Evolutionary conservation across 257 asterid genomes (phyloP).

Genomic region (Jacaranda mimosifolia): DNA sequence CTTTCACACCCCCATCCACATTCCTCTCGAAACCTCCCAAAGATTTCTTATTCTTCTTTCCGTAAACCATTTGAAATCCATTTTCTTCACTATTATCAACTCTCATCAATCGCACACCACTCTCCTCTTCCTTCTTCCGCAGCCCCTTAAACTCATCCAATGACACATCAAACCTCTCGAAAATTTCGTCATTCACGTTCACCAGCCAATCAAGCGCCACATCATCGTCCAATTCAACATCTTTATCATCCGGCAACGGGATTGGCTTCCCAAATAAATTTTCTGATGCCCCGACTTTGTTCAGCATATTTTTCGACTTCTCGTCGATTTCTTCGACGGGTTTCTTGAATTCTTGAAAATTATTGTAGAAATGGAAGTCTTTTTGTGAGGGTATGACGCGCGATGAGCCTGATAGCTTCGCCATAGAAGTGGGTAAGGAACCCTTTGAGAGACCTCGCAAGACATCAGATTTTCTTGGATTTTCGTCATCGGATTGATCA

Average conservation of each 20-base stretch:
- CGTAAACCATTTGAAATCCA: slow-evolving; percentile 80
- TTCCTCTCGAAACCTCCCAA: slow-evolving; percentile 38
- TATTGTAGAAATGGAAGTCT: slow-evolving; percentile 90
- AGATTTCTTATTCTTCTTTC: slow-evolving; percentile 71
- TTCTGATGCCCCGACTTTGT: slow-evolving; percentile 63
- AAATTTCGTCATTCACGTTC: slow-evolving; percentile 71
- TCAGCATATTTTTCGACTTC: slow-evolving; percentile 59
- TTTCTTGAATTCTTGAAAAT: slow-evolving; percentile 75
- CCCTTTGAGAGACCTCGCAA: slow-evolving; percentile 59
- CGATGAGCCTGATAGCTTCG: slow-evolving; percentile 86
- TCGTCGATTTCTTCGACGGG: slow-evolving; percentile 59
- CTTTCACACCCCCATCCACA: slow-evolving; percentile 42
- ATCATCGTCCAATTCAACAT: slow-evolving; percentile 71
- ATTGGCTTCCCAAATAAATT: slow-evolving; percentile 60
- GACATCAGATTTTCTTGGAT: slow-evolving; percentile 43
- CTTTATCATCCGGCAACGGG: slow-evolving; percentile 63
- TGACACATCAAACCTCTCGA: slow-evolving; percentile 75
- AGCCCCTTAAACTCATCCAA: slow-evolving; percentile 67
- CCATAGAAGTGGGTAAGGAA: slow-evolving; percentile 57
- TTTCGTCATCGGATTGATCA: slow-evolving; percentile 63
- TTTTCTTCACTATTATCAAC: slow-evolving; percentile 46
- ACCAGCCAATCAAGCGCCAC: slow-evolving; percentile 80
- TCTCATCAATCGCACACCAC: slow-evolving; percentile 58
- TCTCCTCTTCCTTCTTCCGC: slow-evolving; percentile 71
- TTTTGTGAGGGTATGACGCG: slow-evolving; percentile 70